A percentile compares a stretch with the other conserved stretches of the same genome.
These are phyloP conservation scores for Auriculariales sp. DNA, from an alignment of 768 basidiomycete species.

Conservation along the genomic window DNA sequence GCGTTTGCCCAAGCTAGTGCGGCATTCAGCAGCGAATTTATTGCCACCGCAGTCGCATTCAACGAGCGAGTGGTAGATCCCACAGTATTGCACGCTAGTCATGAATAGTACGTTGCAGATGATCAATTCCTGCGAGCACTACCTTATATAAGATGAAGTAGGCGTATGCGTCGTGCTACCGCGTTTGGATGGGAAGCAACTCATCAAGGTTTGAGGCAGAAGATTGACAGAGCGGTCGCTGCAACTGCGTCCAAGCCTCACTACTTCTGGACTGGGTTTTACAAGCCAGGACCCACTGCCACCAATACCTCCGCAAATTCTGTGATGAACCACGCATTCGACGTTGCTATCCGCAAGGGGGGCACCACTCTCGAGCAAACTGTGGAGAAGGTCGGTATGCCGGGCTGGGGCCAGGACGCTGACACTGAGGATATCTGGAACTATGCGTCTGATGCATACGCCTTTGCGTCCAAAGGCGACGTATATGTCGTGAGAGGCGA, in stretches of 20 bases:
- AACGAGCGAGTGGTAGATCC: background rate
- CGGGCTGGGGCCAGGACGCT: background rate
- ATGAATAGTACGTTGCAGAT: background rate
- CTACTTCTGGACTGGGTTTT: background rate
- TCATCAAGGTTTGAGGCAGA: background rate
- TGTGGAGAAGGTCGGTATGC: background rate
- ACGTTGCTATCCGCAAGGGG: background rate
- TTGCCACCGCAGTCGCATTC: background rate
- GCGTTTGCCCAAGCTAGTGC: background rate
- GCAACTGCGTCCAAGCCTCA: background rate
- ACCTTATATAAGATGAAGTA: background rate
- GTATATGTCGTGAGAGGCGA: background rate
- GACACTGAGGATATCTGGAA: background rate
- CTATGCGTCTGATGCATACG: background rate
- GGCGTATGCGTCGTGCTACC: background rate
- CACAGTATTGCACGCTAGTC: background rate
- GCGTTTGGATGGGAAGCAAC: background rate
- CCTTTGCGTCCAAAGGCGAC: background rate
- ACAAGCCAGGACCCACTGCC: background rate
- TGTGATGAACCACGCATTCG: background rate
- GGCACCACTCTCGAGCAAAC: background rate
- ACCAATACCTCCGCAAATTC: no score
- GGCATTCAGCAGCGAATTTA: background rate
- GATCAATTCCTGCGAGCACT: background rate
- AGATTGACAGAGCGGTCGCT: background rate